Evolutionary conservation across 495 filamentous ascomycete species (phyloP), one percentile per base, ranked within the genome.

Genomic region (Aspergillus wentii): DNA sequence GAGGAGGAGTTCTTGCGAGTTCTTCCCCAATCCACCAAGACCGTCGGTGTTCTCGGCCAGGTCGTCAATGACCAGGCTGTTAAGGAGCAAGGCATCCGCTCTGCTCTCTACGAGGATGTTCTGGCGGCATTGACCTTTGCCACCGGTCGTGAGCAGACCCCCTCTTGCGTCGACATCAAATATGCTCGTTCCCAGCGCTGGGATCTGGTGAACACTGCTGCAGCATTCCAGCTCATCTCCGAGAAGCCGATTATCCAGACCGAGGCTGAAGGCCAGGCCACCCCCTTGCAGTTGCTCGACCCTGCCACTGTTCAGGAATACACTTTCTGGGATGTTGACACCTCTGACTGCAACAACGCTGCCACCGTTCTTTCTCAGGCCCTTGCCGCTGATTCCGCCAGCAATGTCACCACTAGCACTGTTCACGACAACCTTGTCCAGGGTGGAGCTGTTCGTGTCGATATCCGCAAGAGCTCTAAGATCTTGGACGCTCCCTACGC

Each of bases 261-360:
- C n/a, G n/a, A n/a, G n/a, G 46, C 49, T 27, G 38, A 54, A 22
- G 59, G 55, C 27, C 48, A 55, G 27, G 31, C 52, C 21, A 52
- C 52, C 10, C 48, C 68, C 23, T 52, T 76, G 36, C 62, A 74
- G 44, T 41, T 82, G 25, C 48, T 79, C 5, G 68, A 70, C 35
- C 52, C 61, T 10, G 34, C 59, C 10, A 49, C 66, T 17, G 78
- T 83, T 18, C 72, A 86, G 53, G 85, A 97, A 52, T 98, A 89
- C 68, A 78, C 80, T 15, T 95, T 98, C 72, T 98, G 90, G 92
- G 86, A 96, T 57, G 61, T 84, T 13, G 92, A 94, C 46, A 78
- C 78, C 54, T 91, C 88, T 17, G 59, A 62, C 1, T 76, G 82
- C 22, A 71, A 66, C 28, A 68, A 71, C 33, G 81, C 88, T 17